phyloP scores from a whole-genome alignment of 495 filamentous ascomycete genomes.

The Lentithecium fluviatile region DNA sequence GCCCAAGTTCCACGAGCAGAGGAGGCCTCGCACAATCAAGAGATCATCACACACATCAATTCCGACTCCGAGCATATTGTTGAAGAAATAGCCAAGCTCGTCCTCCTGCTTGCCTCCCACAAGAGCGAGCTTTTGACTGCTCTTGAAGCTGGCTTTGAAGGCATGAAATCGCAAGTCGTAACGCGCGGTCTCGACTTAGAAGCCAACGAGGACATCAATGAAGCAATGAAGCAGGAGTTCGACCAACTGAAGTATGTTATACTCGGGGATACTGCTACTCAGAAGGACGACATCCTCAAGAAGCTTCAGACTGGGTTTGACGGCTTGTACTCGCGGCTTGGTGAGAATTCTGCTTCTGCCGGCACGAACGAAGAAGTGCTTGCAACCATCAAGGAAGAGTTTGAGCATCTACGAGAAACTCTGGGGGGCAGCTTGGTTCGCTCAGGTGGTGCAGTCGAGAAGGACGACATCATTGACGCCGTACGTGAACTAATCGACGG shows the following conservation, averaged over 20 bases:
- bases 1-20: constrained; percentile 49
- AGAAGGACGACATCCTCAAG: constrained; percentile 45
- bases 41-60: constrained; percentile 68
- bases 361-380: constrained; percentile 29
- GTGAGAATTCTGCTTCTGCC: constrained; percentile 10
- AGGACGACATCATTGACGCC: constrained; percentile 58
- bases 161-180: constrained; percentile 38
- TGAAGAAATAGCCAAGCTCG: constrained; percentile 32
- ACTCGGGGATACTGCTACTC: constrained; percentile 34
- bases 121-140: constrained; percentile 39
- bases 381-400: constrained; percentile 46
- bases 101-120: constrained; percentile 21
- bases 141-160: constrained; percentile 41
- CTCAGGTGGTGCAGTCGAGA: constrained; percentile 51
- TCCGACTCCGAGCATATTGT: constrained; percentile 68
- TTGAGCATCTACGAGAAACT: constrained; percentile 66
- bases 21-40: constrained; percentile 48
- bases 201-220: constrained; percentile 44
- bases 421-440: constrained; percentile 67
- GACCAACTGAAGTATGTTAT: constrained; percentile 53
- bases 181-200: constrained; percentile 37
- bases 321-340: constrained; percentile 37
- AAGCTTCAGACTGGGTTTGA: constrained; percentile 41
- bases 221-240: constrained; percentile 55
- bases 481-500: constrained; percentile 42